Percentiles rank a stretch among this genome's conserved stretches.
Conservation (phyloP, 2,329 filamentous ascomycete genomes). For the Ampelomyces quisqualis region DNA sequence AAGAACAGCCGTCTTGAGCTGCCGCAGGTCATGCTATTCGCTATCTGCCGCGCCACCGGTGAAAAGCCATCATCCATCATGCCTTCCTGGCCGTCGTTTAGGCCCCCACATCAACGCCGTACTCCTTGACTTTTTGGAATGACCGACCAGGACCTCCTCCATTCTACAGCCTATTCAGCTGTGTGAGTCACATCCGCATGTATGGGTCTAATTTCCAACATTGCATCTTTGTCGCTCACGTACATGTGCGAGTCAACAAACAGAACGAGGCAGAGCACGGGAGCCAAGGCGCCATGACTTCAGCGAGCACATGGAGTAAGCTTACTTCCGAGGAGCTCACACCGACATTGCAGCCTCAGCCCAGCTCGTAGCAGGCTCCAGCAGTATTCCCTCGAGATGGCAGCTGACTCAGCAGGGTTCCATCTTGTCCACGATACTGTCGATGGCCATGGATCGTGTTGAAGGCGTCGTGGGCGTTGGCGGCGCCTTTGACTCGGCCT, state of each 20-base stretch:
- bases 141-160: conserved; percentile 4
- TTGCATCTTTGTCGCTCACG: conserved; percentile 1
- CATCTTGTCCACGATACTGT: conserved; percentile 44
- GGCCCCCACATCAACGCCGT: conserved; percentile 10
- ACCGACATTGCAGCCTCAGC: not conserved
- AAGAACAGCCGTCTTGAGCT: not conserved
- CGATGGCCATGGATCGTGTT: conserved; percentile 43
- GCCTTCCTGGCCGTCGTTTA: conserved; percentile 3
- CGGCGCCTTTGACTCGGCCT: conserved; percentile 36
- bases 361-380: conserved; percentile 2
- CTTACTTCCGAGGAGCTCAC: conserved; percentile 7
- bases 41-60: conserved; percentile 6
- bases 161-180: not conserved
- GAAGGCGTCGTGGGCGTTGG: conserved; percentile 42
- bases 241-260: conserved; percentile 4
- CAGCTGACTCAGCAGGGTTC: conserved; percentile 32
- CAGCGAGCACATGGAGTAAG: conserved; percentile 4
- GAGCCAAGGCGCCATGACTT: conserved; percentile 2
- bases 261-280: conserved; percentile 2
- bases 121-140: conserved; percentile 14
- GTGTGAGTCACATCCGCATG: not conserved
- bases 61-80: conserved; percentile 5
- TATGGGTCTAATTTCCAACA: not conserved
- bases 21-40: conserved; percentile 2
- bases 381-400: conserved; percentile 5